Percentiles rank a stretch among this genome's conserved stretches.
These are phyloP conservation scores for Globisporangium solare DNA, from an alignment of 352 stramenopile genomes.

Conservation along the genomic window DNA sequence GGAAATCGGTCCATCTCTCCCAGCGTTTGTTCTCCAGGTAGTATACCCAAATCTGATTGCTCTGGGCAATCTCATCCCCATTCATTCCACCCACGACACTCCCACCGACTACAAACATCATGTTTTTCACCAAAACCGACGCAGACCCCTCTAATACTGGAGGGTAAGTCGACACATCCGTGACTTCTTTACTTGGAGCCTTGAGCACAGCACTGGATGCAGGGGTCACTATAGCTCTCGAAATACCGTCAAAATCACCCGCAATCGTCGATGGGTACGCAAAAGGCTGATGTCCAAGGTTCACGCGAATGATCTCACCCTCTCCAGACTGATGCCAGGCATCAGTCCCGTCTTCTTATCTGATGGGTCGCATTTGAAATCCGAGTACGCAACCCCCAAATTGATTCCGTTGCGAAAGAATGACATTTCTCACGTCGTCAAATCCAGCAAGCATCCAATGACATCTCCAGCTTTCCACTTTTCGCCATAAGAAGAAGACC, in stretches of 20 bases:
- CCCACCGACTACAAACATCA: conserved; percentile 76
- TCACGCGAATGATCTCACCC: conserved; percentile 86
- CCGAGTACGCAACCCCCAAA: conserved; percentile 70
- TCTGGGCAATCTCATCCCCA: conserved; percentile 2
- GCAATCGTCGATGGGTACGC: conserved; percentile 57
- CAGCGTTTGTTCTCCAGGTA: conserved; percentile 44
- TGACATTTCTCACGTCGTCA: conserved; percentile 75
- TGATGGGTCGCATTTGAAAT: conserved; percentile 41
- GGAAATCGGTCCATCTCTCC: conserved; percentile 80
- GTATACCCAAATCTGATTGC: conserved; percentile 64
- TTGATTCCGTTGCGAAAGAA: conserved; percentile 89
- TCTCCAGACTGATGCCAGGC: conserved; percentile 84
- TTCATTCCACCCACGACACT: conserved; percentile 16
- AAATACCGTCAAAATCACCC: conserved; percentile 64
- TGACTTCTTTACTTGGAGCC: conserved; percentile 8
- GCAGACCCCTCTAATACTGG: conserved; percentile 49
- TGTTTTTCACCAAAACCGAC: conserved; percentile 48
- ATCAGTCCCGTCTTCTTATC: conserved; percentile 70
- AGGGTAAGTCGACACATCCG: conserved; percentile 11
- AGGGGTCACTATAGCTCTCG: conserved; percentile 42
- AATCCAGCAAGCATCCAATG: conserved; percentile 87
- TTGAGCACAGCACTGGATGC: conserved; percentile 37
- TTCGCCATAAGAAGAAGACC: conserved; percentile 83
- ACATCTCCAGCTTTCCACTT: conserved; percentile 91
- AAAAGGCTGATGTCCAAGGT: conserved; percentile 79